These are phyloP conservation scores for Scedosporium minutisporum DNA, from an alignment of 2,329 filamentous ascomycete genomes.

Conservation along the genomic window DNA sequence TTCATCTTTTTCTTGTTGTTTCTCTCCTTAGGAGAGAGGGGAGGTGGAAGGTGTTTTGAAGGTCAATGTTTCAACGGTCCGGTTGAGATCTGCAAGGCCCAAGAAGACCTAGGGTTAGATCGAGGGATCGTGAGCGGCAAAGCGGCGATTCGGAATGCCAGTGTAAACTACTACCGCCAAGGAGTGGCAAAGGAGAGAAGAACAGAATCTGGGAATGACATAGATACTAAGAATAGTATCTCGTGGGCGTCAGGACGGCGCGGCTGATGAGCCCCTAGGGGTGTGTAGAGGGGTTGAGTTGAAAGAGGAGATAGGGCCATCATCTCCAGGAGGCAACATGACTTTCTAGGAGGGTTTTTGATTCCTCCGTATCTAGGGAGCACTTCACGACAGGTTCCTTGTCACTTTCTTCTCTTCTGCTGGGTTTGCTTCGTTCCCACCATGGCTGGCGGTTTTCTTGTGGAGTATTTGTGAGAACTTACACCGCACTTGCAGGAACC, in stretches of 20 bases:
- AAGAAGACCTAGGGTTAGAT: neutral
- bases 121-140: neutral
- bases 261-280: neutral
- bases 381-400: no score
- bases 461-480: no score
- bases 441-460: no score
- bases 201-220: neutral
- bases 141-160: neutral
- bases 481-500: no score
- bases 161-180: neutral
- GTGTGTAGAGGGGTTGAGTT: neutral
- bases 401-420: no score
- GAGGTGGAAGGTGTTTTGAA: neutral
- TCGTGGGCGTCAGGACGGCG: neutral
- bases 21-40: no score
- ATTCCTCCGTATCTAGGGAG: no score
- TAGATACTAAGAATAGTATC: neutral
- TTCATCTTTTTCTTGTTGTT: no score
- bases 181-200: neutral
- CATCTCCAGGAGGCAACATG: no score
- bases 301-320: neutral
- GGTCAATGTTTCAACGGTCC: neutral
- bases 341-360: no score
- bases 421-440: no score
- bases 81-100: neutral